phyloP scores from a whole-genome alignment of 2,329 filamentous ascomycete species.

The Lecanosticta acicola region DNA sequence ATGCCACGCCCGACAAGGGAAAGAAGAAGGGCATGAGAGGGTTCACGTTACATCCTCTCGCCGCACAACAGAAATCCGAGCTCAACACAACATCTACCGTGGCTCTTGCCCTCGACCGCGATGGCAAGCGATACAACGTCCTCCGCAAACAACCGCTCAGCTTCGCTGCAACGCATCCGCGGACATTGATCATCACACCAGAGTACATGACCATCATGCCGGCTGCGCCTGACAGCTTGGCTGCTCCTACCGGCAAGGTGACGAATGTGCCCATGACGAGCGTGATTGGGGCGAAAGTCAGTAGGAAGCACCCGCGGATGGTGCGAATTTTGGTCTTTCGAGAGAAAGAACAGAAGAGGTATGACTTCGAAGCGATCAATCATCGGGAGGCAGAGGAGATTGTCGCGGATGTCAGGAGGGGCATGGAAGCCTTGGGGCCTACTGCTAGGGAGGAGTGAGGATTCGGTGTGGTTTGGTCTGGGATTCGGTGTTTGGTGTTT shows the following conservation, averaged over 20 bases:
- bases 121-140: slow-evolving; percentile 65
- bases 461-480: no score
- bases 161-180: slow-evolving; percentile 68
- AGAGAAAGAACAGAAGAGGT: slow-evolving; percentile 69
- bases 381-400: slow-evolving; percentile 71
- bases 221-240: slow-evolving; percentile 33
- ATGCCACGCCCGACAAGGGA: slow-evolving; percentile 31
- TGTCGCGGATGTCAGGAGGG: slow-evolving; percentile 63
- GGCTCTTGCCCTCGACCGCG: slow-evolving; percentile 40
- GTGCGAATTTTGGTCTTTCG: slow-evolving; percentile 73
- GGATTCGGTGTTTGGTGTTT: neutral
- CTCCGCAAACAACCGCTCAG: slow-evolving; percentile 79
- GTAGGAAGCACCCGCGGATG: slow-evolving; percentile 71
- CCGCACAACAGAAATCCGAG: slow-evolving; percentile 42
- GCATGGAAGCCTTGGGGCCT: slow-evolving; percentile 17
- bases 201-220: slow-evolving; percentile 86
- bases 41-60: slow-evolving; percentile 54
- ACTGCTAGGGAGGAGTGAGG: neutral
- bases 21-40: slow-evolving; percentile 28
- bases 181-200: slow-evolving; percentile 72
- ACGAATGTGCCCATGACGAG: slow-evolving; percentile 79
- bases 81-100: slow-evolving; percentile 18
- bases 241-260: slow-evolving; percentile 52
- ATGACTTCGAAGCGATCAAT: slow-evolving; percentile 76
- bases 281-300: slow-evolving; percentile 76